These are phyloP conservation scores for Penicillium sp. DNA, from an alignment of 2,329 filamentous ascomycete species.

Conservation along the genomic window DNA sequence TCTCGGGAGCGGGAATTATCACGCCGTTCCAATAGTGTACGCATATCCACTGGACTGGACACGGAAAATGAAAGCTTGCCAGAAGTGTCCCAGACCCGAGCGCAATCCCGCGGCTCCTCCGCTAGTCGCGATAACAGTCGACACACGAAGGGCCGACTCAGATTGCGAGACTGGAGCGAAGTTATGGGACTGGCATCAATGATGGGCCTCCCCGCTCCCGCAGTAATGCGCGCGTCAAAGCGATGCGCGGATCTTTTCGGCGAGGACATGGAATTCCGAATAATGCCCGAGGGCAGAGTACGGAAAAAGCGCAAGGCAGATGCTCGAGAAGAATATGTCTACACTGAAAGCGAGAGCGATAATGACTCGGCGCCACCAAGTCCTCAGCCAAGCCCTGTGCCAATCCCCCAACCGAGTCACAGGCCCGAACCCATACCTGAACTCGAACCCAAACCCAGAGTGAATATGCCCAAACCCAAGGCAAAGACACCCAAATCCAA, in stretches of 20 bases:
- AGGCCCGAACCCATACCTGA: background rate
- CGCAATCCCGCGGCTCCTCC: conserved; percentile 11
- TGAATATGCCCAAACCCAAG: background rate
- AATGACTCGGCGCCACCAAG: conserved; percentile 3
- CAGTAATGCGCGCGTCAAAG: conserved; percentile 59
- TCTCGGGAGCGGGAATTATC: conserved; percentile 6
- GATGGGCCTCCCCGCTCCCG: conserved; percentile 57
- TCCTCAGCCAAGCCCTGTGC: background rate
- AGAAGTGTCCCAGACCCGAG: conserved; percentile 9
- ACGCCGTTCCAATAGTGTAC: conserved; percentile 6
- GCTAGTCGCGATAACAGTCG: conserved; percentile 3
- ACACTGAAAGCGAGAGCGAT: conserved; percentile 25
- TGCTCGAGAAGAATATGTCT: conserved; percentile 13
- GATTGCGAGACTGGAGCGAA: conserved; percentile 71
- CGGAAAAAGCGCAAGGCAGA: conserved; percentile 8
- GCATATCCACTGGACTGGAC: conserved; percentile 4
- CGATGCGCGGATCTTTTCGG: conserved; percentile 69
- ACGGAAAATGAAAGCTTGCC: conserved; percentile 5
- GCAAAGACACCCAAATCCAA: background rate
- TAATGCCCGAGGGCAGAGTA: conserved; percentile 41
- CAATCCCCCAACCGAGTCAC: background rate
- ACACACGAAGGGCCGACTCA: conserved; percentile 15
- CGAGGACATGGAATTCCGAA: conserved; percentile 59
- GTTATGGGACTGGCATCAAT: conserved; percentile 70
- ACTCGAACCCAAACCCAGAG: background rate